These are phyloP conservation scores for Pseudogymnoascus verrucosus DNA, from an alignment of 2,329 filamentous ascomycete genomes.

Conservation along the genomic window DNA sequence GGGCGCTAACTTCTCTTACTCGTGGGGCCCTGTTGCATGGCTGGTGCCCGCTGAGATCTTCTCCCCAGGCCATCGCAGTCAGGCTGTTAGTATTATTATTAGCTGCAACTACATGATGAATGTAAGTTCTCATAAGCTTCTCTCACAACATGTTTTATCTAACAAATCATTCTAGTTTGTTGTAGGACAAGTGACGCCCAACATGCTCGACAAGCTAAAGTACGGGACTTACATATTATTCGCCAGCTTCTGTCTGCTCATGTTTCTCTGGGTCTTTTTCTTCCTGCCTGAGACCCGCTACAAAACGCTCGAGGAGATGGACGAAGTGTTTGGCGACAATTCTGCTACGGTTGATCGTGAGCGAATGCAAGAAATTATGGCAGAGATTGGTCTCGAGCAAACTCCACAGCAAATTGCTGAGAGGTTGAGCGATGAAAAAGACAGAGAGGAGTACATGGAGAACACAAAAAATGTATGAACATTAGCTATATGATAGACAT, in stretches of 20 bases:
- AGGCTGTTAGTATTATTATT: slow-evolving; percentile 27
- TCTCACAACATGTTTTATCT: slow-evolving; percentile 28
- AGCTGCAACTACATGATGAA: slow-evolving; percentile 13
- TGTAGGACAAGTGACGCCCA: slow-evolving; percentile 34
- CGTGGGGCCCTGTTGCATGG: slow-evolving; percentile 27
- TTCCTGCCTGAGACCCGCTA: slow-evolving; percentile 40
- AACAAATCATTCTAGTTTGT: slow-evolving; percentile 32
- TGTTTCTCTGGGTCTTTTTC: slow-evolving; percentile 35
- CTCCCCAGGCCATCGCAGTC: slow-evolving; percentile 19
- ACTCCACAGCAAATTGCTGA: background rate
- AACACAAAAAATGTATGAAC: background rate
- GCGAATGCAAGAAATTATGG: background rate
- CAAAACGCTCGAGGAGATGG: slow-evolving; percentile 36
- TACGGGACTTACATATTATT: slow-evolving; percentile 35
- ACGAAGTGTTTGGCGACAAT: slow-evolving; percentile 30
- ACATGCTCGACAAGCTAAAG: slow-evolving; percentile 20
- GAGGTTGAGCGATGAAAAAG: background rate
- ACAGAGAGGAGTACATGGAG: background rate
- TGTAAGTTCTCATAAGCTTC: slow-evolving; percentile 22
- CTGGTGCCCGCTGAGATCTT: slow-evolving; percentile 30
- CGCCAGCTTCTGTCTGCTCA: slow-evolving; percentile 32
- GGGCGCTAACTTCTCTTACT: slow-evolving; percentile 19
- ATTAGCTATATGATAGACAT: background rate
- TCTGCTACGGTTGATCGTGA: background rate
- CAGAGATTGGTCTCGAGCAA: background rate